Conservation (phyloP, 2,329 filamentous ascomycete genomes). For the Sporothrix euskadiensis region DNA sequence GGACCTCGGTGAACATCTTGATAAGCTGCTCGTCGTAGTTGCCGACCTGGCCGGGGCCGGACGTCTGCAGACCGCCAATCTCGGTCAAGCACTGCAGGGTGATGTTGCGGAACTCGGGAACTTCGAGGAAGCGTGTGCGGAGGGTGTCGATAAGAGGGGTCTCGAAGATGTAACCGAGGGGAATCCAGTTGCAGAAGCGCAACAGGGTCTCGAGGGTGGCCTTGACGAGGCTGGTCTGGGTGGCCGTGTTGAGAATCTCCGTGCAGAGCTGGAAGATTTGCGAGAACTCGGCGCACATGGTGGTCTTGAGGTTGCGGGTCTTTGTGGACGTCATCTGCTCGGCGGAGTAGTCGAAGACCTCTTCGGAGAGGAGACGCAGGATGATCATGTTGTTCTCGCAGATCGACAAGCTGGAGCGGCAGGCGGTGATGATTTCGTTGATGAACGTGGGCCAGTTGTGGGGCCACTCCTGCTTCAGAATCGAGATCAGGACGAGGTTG, state of each 20-base stretch:
- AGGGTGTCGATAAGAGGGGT: slow-evolving; percentile 94
- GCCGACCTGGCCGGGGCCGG: slow-evolving; percentile 63
- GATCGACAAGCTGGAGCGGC: slow-evolving; percentile 90
- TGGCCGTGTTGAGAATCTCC: slow-evolving; percentile 88
- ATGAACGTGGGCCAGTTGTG: slow-evolving; percentile 99
- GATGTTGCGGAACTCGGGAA: slow-evolving; percentile 93
- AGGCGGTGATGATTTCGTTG: slow-evolving; percentile 98
- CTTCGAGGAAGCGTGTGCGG: slow-evolving; percentile 86
- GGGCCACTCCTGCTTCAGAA: slow-evolving; percentile 99
- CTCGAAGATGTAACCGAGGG: slow-evolving; percentile 97
- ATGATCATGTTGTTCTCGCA: slow-evolving; percentile 99
- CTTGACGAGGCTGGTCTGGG: slow-evolving; percentile 82
- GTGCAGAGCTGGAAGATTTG: slow-evolving; percentile 97
- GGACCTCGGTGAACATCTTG: slow-evolving; percentile 96
- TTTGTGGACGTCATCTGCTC: slow-evolving; percentile 99
- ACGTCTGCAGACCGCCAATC: slow-evolving; percentile 90
- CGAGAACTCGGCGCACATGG: slow-evolving; percentile 98
- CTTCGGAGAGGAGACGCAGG: slow-evolving; percentile 88
- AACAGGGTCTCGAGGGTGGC: slow-evolving; percentile 95
- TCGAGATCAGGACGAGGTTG: slow-evolving; percentile 94
- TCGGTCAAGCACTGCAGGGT: slow-evolving; percentile 96
- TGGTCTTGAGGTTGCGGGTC: slow-evolving; percentile 93
- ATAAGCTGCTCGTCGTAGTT: slow-evolving; percentile 94
- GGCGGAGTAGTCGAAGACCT: slow-evolving; percentile 98
- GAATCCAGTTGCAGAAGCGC: slow-evolving; percentile 98